A percentile compares a stretch with the other conserved stretches of the same genome.
phyloP scores from a whole-genome alignment of 2,329 filamentous ascomycete genomes.

The Aspergillus floridensis region DNA sequence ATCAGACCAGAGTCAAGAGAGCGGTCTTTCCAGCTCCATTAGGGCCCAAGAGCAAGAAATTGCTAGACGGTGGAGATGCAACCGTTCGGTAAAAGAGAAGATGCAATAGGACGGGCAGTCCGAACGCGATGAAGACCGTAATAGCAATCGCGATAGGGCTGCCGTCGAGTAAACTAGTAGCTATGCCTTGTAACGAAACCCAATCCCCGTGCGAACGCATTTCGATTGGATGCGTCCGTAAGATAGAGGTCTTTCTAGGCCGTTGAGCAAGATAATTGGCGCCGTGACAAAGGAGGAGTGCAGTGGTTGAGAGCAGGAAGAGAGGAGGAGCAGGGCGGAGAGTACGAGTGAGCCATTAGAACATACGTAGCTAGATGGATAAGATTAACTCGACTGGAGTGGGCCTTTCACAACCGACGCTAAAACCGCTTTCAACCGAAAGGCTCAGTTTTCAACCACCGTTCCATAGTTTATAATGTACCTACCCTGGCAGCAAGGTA shows the following conservation, averaged over 20 bases:
- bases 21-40: conserved; percentile 83
- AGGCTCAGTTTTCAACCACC: no score
- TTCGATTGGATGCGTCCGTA: conserved; percentile 10
- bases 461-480: no score
- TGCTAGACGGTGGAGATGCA: conserved; percentile 62
- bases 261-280: no score
- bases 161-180: conserved; percentile 44
- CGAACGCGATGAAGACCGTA: conserved; percentile 67
- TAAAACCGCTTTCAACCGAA: not conserved
- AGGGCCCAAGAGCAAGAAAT: conserved; percentile 78
- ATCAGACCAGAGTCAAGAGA: conserved; percentile 69
- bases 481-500: no score
- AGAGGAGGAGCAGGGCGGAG: not conserved
- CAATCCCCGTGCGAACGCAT: conserved; percentile 36
- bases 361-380: not conserved
- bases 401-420: not conserved
- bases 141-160: conserved; percentile 55
- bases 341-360: not conserved
- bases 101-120: conserved; percentile 76
- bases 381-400: not conserved
- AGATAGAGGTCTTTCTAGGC: not conserved
- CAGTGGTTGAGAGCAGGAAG: not conserved
- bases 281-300: not conserved
- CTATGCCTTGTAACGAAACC: conserved; percentile 38
- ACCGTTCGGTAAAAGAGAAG: conserved; percentile 66